Evolutionary conservation across 129 eudicot genomes (phyloP).

Genomic region (Artemisia tridentata): DNA sequence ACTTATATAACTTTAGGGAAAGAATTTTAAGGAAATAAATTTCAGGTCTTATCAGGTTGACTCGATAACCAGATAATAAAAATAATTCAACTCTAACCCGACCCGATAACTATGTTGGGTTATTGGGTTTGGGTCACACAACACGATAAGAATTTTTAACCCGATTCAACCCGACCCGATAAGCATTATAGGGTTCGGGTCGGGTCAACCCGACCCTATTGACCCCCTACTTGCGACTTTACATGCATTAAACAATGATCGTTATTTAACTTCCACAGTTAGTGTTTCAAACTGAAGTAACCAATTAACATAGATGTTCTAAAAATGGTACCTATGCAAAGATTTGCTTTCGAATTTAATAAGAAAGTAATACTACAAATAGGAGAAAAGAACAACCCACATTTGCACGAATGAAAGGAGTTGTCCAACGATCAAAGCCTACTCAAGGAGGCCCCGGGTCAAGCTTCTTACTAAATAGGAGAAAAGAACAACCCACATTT

Average conservation of each 20-base stretch:
- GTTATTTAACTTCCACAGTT: conserved; percentile 4
- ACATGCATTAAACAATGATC: conserved; percentile 4
- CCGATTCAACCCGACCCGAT: too few species aligned
- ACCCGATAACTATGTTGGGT: too few species aligned
- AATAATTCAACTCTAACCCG: too few species aligned
- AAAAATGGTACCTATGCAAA: conserved; percentile 7
- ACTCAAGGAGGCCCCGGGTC: conserved; percentile 13
- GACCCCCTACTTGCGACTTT: neutral
- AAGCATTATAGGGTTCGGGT: too few species aligned
- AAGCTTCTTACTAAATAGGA: neutral
- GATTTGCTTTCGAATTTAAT: conserved; percentile 7
- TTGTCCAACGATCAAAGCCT: conserved; percentile 21
- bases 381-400: neutral
- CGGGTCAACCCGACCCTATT: neutral
- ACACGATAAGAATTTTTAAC: too few species aligned
- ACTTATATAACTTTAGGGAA: too few species aligned
- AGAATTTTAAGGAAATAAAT: too few species aligned
- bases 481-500: neutral
- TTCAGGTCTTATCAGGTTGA: too few species aligned
- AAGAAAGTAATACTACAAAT: neutral
- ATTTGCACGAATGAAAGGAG: neutral
- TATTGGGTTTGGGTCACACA: too few species aligned
- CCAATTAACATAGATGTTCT: conserved; percentile 3
- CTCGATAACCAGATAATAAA: too few species aligned
- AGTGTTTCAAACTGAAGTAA: conserved; percentile 3